phyloP scores from a whole-genome alignment of 306 rosid genomes.

The Adenanthera pavonina region DNA sequence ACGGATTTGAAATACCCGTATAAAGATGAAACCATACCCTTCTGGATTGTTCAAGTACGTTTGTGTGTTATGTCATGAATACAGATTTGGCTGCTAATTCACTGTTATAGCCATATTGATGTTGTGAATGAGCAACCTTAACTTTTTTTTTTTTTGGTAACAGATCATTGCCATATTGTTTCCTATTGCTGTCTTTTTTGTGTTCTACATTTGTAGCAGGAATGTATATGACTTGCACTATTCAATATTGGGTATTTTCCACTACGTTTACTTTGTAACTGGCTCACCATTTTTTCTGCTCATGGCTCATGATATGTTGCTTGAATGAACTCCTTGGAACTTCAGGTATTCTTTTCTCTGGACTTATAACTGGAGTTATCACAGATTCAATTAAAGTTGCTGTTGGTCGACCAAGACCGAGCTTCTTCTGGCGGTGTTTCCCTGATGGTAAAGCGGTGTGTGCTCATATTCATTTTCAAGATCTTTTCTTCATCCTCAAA shows the following conservation, averaged over 20 bases:
- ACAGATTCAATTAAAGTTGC: slow-evolving; percentile 18
- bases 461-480: not conserved
- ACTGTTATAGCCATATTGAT: not conserved
- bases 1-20: slow-evolving; percentile 22
- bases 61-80: not conserved
- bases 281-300: not conserved
- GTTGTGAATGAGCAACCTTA: not conserved
- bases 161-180: slow-evolving; percentile 12
- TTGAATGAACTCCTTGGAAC: not conserved
- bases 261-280: not conserved
- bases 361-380: slow-evolving; percentile 17
- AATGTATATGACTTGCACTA: slow-evolving; percentile 25
- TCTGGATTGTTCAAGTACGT: slow-evolving; percentile 20
- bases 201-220: slow-evolving; percentile 20
- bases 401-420: slow-evolving; percentile 26
- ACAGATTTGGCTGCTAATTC: not conserved
- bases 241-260: slow-evolving; percentile 19
- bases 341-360: slow-evolving; percentile 26
- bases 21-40: slow-evolving; percentile 22
- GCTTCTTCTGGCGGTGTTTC: slow-evolving; percentile 28
- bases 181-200: slow-evolving; percentile 11
- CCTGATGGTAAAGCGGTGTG: slow-evolving; percentile 30
- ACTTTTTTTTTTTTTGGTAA: not conserved
- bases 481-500: not conserved
- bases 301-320: not conserved